phyloP scores from a whole-genome alignment of 2,329 filamentous ascomycete species.

The Colletotrichum coccodes region DNA sequence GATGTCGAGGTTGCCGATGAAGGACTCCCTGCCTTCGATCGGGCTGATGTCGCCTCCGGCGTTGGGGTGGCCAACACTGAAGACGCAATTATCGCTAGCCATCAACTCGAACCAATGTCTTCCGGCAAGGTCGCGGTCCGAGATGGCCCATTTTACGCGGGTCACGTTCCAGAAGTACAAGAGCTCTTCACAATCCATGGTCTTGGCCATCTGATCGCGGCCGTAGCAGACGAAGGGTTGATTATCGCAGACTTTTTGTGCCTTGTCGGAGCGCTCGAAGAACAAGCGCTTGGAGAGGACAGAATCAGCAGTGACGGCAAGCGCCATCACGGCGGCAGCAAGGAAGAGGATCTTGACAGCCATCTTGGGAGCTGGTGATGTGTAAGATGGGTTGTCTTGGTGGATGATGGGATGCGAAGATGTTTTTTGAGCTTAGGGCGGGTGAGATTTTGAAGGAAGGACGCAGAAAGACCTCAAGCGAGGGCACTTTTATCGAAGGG shows the following conservation, averaged over 20 bases:
- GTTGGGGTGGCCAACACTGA: neutral
- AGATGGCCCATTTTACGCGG: neutral
- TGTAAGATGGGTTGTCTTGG: neutral
- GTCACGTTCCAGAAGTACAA: neutral
- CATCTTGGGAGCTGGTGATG: neutral
- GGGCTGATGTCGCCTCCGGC: neutral
- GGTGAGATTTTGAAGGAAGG: neutral
- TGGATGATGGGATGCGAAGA: neutral
- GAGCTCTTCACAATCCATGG: slow-evolving; percentile 4
- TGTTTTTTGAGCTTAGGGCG: neutral
- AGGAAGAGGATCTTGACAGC: neutral
- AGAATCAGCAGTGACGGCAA: neutral
- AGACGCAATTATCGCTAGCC: slow-evolving; percentile 1
- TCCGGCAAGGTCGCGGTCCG: neutral
- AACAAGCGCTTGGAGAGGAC: neutral
- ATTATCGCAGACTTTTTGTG: neutral
- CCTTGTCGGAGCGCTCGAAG: neutral
- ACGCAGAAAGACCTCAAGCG: neutral
- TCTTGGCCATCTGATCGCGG: slow-evolving; percentile 1
- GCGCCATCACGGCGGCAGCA: neutral
- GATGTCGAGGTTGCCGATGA: slow-evolving; percentile 10
- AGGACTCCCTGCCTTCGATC: neutral
- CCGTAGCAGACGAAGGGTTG: neutral
- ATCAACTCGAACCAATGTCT: slow-evolving; percentile 10
- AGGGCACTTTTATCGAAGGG: no score